phyloP scores from a whole-genome alignment of 257 asterid genomes.

The Lycium ferocissimum region DNA sequence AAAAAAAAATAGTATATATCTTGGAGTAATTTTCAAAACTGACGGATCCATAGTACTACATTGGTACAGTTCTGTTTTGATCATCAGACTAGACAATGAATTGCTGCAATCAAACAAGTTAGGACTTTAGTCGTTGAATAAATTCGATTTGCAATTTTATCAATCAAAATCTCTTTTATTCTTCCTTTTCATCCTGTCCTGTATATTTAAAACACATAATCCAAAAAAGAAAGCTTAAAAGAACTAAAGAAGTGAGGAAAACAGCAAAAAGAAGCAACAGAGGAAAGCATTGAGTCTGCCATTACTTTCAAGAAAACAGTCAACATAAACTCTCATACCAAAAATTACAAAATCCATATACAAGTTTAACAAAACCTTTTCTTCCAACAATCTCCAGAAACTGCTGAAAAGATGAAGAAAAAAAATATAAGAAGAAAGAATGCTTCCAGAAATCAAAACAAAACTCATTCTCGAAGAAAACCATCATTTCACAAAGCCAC shows the following conservation, averaged over 20 bases:
- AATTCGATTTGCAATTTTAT: too few relatives aligned
- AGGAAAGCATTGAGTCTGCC: background rate
- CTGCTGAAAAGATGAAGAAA: conserved; percentile 28
- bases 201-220: background rate
- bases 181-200: background rate
- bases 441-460: conserved; percentile 59
- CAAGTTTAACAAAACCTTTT: conserved; percentile 24
- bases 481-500: conserved; percentile 42
- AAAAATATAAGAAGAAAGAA: background rate
- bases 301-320: conserved; percentile 9
- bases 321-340: background rate
- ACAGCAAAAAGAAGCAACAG: background rate
- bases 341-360: conserved; percentile 17
- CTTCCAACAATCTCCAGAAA: conserved; percentile 32
- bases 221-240: background rate
- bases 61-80: too few relatives aligned
- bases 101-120: background rate
- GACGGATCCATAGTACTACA: too few relatives aligned
- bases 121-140: background rate
- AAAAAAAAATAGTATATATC: too few relatives aligned
- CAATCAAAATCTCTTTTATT: background rate
- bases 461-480: conserved; percentile 65
- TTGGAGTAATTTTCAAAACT: too few relatives aligned
- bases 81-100: too few relatives aligned
- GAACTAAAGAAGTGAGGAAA: background rate